Evolutionary conservation across 129 eudicot species (phyloP).

Genomic region (Tanacetum coccineum): DNA sequence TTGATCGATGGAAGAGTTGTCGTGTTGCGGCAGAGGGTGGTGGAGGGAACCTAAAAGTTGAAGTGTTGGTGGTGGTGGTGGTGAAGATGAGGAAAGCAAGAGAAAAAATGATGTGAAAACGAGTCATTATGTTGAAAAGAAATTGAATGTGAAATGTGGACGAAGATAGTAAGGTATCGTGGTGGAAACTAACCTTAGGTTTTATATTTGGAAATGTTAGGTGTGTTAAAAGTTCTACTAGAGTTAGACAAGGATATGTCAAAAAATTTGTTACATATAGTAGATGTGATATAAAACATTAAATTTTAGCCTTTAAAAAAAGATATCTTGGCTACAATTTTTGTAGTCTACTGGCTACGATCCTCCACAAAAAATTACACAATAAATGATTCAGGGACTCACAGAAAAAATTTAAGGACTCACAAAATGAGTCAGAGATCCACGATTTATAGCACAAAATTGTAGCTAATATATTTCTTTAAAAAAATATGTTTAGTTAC

Average conservation of each 20-base stretch:
- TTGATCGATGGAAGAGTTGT: slow-evolving; percentile 27
- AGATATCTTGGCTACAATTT: too few relatives aligned
- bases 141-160: slow-evolving; percentile 18
- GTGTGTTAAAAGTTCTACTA: slow-evolving; percentile 20
- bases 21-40: neutral
- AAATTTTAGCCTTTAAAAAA: too few relatives aligned
- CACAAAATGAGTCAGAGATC: too few relatives aligned
- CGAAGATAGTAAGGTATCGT: slow-evolving; percentile 29
- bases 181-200: slow-evolving; percentile 25
- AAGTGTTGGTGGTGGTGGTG: slow-evolving; percentile 16
- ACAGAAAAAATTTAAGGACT: too few relatives aligned
- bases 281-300: too few relatives aligned
- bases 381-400: too few relatives aligned
- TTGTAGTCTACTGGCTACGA: too few relatives aligned
- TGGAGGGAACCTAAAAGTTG: slow-evolving; percentile 20
- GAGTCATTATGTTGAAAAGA: slow-evolving; percentile 23
- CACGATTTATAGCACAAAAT: too few relatives aligned
- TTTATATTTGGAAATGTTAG: slow-evolving; percentile 29
- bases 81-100: slow-evolving; percentile 20
- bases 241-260: neutral
- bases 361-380: too few relatives aligned
- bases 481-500: too few relatives aligned
- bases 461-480: too few relatives aligned
- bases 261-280: too few relatives aligned
- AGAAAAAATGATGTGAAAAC: slow-evolving; percentile 31